Evolutionary conservation across 2,329 filamentous ascomycete genomes (phyloP).

Genomic region (Bipolaris zeicola): DNA sequence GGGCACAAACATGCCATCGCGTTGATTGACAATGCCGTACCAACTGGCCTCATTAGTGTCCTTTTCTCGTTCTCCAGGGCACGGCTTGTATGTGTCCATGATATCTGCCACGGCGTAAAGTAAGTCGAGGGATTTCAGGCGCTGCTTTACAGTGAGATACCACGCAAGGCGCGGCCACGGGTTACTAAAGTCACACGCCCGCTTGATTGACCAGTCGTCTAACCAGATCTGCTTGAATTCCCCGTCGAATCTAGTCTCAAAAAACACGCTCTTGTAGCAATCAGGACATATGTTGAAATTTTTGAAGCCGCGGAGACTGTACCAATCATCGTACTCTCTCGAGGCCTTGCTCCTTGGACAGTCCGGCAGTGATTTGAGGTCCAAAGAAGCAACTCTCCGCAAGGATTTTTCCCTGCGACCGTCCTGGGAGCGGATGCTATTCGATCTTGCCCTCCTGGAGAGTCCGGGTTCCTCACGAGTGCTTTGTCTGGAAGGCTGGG

Average conservation of each 20-base stretch:
- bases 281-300: constrained; percentile 81
- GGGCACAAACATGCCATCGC: constrained; percentile 65
- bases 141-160: constrained; percentile 76
- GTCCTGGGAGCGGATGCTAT: constrained; percentile 37
- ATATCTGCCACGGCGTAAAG: constrained; percentile 72
- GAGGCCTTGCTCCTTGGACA: constrained; percentile 71
- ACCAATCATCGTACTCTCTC: constrained; percentile 75
- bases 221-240: constrained; percentile 68
- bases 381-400: constrained; percentile 15
- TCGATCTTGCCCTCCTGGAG: constrained; percentile 30
- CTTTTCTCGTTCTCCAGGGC: constrained; percentile 64
- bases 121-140: constrained; percentile 68
- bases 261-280: constrained; percentile 75
- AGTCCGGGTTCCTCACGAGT: constrained; percentile 31
- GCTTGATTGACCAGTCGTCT: constrained; percentile 62
- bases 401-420: constrained; percentile 27
- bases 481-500: constrained; percentile 18
- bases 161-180: constrained; percentile 87
- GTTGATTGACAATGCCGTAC: constrained; percentile 75
- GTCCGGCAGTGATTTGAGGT: constrained; percentile 52
- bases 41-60: constrained; percentile 63
- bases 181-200: constrained; percentile 79
- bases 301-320: constrained; percentile 72
- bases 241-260: constrained; percentile 68
- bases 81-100: constrained; percentile 57